These are phyloP conservation scores for Pseudogymnoascus sp. DNA, from an alignment of 2,329 filamentous ascomycete genomes.

Conservation along the genomic window DNA sequence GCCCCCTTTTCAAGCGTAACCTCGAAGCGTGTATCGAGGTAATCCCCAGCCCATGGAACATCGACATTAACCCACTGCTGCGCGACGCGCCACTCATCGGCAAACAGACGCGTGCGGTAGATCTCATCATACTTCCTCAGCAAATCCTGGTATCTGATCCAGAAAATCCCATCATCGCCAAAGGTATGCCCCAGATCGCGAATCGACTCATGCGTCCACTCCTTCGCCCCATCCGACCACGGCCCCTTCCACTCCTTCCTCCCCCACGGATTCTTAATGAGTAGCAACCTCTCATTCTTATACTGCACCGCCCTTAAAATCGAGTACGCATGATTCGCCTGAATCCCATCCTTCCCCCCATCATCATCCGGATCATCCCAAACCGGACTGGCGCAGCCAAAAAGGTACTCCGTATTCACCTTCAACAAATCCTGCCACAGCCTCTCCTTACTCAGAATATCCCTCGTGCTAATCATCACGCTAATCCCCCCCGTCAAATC, in stretches of 20 bases:
- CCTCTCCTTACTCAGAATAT: constrained; percentile 67
- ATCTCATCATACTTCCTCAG: constrained; percentile 51
- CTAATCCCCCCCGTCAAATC: constrained; percentile 62
- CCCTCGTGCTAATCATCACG: constrained; percentile 56
- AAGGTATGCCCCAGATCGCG: constrained; percentile 51
- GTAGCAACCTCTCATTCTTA: constrained; percentile 45
- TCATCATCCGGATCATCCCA: constrained; percentile 32
- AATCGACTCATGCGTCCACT: constrained; percentile 52
- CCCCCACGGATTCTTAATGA: constrained; percentile 49
- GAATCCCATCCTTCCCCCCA: constrained; percentile 39
- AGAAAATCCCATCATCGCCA: constrained; percentile 54
- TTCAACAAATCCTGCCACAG: constrained; percentile 76
- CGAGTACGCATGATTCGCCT: constrained; percentile 49
- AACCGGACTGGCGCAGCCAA: constrained; percentile 50
- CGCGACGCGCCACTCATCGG: constrained; percentile 48
- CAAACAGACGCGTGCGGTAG: constrained; percentile 53
- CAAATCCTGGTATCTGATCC: constrained; percentile 54
- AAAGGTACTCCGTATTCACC: constrained; percentile 72
- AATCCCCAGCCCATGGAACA: constrained; percentile 52
- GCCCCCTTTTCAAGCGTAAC: constrained; percentile 46
- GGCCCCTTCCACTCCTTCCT: constrained; percentile 50
- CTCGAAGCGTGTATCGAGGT: constrained; percentile 51
- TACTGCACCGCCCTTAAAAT: constrained; percentile 46
- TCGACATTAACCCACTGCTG: constrained; percentile 53
- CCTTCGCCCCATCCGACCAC: constrained; percentile 50